These are phyloP conservation scores for Oryza glaberrima DNA, from an alignment of 176 grass and related monocot genomes.

Conservation along the genomic window DNA sequence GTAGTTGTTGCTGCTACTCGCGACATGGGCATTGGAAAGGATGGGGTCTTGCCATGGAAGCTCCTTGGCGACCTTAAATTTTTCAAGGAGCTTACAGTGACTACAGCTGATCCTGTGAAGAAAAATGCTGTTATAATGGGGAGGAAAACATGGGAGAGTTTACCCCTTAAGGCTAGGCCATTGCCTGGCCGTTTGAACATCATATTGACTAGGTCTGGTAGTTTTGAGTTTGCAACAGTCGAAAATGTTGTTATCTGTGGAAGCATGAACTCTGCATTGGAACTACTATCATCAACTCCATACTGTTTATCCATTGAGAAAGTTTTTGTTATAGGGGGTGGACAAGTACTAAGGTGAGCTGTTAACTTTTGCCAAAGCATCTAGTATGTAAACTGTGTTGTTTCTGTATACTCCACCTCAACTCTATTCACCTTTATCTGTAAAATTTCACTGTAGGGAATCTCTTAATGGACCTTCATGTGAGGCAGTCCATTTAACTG, in stretches of 20 bases:
- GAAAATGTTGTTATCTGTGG: constrained; percentile 80
- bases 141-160: constrained; percentile 89
- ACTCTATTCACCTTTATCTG: constrained; percentile 23
- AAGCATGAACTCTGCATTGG: constrained; percentile 73
- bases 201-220: constrained; percentile 75
- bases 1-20: constrained; percentile 72
- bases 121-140: constrained; percentile 95
- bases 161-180: constrained; percentile 65
- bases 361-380: constrained; percentile 23
- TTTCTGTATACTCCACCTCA: not conserved
- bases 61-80: constrained; percentile 71
- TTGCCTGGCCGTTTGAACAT: constrained; percentile 81
- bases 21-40: constrained; percentile 85
- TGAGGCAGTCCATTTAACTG: constrained; percentile 85
- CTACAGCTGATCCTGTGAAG: constrained; percentile 65
- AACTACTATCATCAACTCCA: constrained; percentile 64
- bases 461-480: constrained; percentile 71
- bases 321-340: constrained; percentile 84
- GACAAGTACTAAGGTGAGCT: constrained; percentile 69
- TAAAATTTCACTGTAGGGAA: constrained; percentile 55
- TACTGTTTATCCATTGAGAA: constrained; percentile 85
- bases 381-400: not conserved
- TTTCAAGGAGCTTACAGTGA: constrained; percentile 78
- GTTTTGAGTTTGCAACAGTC: constrained; percentile 69
- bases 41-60: constrained; percentile 73